These are phyloP conservation scores for Penicillium cosmopolitanum DNA, from an alignment of 495 filamentous ascomycete genomes.

Conservation along the genomic window DNA sequence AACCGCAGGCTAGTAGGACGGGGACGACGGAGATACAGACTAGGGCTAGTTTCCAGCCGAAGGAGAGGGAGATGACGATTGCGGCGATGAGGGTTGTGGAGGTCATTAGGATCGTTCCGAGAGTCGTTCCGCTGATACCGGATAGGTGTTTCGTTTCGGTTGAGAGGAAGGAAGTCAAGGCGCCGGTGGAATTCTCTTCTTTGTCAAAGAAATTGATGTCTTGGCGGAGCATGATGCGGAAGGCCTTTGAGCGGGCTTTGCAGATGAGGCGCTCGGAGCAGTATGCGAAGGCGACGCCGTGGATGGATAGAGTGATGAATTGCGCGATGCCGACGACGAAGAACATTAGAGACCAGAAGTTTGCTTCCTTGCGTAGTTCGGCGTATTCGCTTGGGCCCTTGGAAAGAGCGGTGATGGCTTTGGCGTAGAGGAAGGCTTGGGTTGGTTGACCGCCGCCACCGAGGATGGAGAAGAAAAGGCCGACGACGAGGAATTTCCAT, in stretches of 20 bases:
- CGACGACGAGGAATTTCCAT: conserved; percentile 71
- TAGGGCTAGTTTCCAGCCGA: conserved; percentile 91
- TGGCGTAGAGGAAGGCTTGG: conserved; percentile 90
- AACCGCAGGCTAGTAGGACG: conserved; percentile 76
- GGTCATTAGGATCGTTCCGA: conserved; percentile 79
- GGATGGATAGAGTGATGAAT: conserved; percentile 67
- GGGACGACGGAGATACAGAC: conserved; percentile 82
- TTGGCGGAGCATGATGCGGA: conserved; percentile 88
- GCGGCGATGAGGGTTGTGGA: conserved; percentile 73
- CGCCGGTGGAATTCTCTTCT: conserved; percentile 82
- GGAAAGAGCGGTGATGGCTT: conserved; percentile 73
- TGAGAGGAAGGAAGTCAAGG: conserved; percentile 81
- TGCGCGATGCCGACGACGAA: conserved; percentile 85
- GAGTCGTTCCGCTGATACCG: conserved; percentile 77
- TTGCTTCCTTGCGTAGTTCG: conserved; percentile 64
- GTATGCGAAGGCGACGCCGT: conserved; percentile 78
- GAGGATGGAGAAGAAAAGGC: conserved; percentile 76
- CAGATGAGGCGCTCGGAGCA: conserved; percentile 84
- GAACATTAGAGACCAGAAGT: conserved; percentile 96
- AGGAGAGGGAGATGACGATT: conserved; percentile 63
- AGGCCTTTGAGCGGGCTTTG: conserved; percentile 76
- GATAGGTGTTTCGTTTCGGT: conserved; percentile 85
- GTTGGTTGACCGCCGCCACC: conserved; percentile 83
- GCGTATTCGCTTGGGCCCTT: conserved; percentile 46
- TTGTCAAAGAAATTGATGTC: conserved; percentile 88